Evolutionary conservation across 2,329 filamentous ascomycete genomes (phyloP), one percentile per base, ranked within the genome.

Genomic region (Stemphylium lycopersici): DNA sequence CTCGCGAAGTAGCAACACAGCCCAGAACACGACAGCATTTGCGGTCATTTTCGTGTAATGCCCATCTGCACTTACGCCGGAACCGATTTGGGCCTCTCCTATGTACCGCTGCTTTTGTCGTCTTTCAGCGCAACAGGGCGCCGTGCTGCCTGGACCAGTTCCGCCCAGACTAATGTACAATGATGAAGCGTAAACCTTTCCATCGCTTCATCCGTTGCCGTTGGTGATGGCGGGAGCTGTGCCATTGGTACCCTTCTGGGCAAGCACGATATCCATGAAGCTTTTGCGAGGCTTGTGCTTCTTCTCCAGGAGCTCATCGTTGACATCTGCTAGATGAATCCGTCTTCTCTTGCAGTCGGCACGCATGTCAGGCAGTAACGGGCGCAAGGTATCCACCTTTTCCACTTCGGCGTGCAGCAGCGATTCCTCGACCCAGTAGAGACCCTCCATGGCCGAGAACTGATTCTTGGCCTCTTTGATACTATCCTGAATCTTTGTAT

Each of bases 351-450:
- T 71, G 38, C 58, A 63, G 7, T 63, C 58, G 13, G 70, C 64
- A 36, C 63, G 68, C 55, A 74, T 65, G 18, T 74, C 65, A 12
- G 58, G 57, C 4, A 72, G 60, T 18, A 75, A 55, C 11, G 71
- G 69, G 18, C 55, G 60, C 24, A 75, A 54, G 13, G 48, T 58
- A 6, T 69, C 66, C 3, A 68, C 48, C 37, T 72, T 72, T 38
- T 73, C 70, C 5, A 71, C 58, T 37, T 73, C 71, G 1, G 63
- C 39, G 33, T 58, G 51, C 24, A 75, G 40, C 15, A 67, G 52
- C 8, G 59, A 62, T 29, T 72, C 68, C 47, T 73, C 69, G 15
- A 77, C 59, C 73, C 74, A 77, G 44, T 74, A 75, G 40, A 76
- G 42, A 10, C 73, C 72, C 10, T 76, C 69, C 73, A 77, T 73